Base-by-base conservation (phyloP, 495 filamentous ascomycete genomes). In the Daldinia vernicosa region DNA sequence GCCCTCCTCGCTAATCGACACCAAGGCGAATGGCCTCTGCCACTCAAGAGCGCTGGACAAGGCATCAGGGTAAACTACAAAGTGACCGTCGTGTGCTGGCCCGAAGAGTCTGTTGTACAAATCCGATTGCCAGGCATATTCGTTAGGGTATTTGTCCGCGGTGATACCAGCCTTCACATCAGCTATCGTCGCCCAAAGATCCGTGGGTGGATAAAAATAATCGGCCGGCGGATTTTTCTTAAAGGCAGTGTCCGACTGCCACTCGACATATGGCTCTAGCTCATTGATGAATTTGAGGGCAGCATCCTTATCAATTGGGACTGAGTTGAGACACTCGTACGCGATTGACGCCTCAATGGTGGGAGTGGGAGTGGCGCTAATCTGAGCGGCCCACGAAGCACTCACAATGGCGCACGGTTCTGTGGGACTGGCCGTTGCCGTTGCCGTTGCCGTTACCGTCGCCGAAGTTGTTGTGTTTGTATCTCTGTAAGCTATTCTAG, bases 21-120 rank as follows among this genome's bases (percentile, higher is more conserved):
- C 78, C 24, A 83, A 60, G 6, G 77, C 71, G 17, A 65, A 67
- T 6, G 77, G 67, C 11, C 81, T 69, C 47, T 71, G 74, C 68
- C 69, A 83, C 59, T 79, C 72, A 17, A 83, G 66, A 0, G 77
- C 81, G 8, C 71, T 73, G 5, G 79, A 79, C 7, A 85, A 39
- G 54, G 74, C 69, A 69, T 85, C 83, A 1, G 81, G 81, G 24
- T 80, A 80, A 52, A 78, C 70, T 9, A 77, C 69, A 55, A 84
- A 81, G 58, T 85, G 84, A 12, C 82, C 82, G 54, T 85, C 84
- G 61, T 85, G 83, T 7, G 75, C 77, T 14, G 74, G 74, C 0
- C 75, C 78, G 53, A 83, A 80, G 7, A 81, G 64, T 51, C 74
- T 78, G 7, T 40, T 27, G 40, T 76, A 74, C 6, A 85, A 56